These are phyloP conservation scores for Zarea fungicola DNA, from an alignment of 2,329 filamentous ascomycete genomes.

Conservation along the genomic window DNA sequence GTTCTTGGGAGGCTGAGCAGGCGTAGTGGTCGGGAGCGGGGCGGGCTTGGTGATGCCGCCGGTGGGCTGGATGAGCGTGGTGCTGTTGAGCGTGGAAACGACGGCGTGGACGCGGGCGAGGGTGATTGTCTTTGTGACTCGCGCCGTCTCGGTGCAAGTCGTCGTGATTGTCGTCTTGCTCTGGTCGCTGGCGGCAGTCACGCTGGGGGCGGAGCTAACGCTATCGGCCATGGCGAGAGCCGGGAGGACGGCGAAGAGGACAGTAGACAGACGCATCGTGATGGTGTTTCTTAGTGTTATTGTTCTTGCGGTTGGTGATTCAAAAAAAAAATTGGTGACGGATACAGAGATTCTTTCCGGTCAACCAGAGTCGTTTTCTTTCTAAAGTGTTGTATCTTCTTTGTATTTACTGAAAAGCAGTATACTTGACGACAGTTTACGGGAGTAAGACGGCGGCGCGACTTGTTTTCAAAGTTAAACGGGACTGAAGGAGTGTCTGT, in stretches of 20 bases:
- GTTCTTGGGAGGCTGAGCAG: slow-evolving; percentile 20
- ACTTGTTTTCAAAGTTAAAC: slow-evolving; percentile 11
- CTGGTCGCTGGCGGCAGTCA: slow-evolving; percentile 27
- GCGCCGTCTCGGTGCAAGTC: slow-evolving; percentile 46
- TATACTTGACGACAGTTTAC: too few species aligned
- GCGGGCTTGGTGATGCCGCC: slow-evolving; percentile 16
- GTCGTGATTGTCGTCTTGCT: slow-evolving; percentile 30
- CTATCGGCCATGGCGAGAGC: slow-evolving; percentile 45
- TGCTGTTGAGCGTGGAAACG: slow-evolving; percentile 27
- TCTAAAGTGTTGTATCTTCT: slow-evolving; percentile 1
- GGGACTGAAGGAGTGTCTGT: slow-evolving; percentile 1
- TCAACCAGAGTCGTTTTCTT: slow-evolving; percentile 18
- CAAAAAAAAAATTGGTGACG: neutral
- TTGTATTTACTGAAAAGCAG: too few species aligned
- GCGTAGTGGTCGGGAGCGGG: slow-evolving; percentile 23
- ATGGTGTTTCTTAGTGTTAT: slow-evolving; percentile 15
- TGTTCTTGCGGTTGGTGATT: slow-evolving; percentile 15
- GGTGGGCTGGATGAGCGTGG: slow-evolving; percentile 29
- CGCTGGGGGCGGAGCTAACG: slow-evolving; percentile 12
- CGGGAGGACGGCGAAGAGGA: slow-evolving; percentile 48
- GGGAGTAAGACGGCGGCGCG: neutral
- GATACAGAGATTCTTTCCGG: neutral
- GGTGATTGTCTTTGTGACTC: slow-evolving; percentile 47
- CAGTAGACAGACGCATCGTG: slow-evolving; percentile 35
- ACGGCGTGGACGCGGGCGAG: slow-evolving; percentile 42